phyloP scores from a whole-genome alignment of 805 yeast genomes.

The Wickerhamiella sergipiensis region DNA sequence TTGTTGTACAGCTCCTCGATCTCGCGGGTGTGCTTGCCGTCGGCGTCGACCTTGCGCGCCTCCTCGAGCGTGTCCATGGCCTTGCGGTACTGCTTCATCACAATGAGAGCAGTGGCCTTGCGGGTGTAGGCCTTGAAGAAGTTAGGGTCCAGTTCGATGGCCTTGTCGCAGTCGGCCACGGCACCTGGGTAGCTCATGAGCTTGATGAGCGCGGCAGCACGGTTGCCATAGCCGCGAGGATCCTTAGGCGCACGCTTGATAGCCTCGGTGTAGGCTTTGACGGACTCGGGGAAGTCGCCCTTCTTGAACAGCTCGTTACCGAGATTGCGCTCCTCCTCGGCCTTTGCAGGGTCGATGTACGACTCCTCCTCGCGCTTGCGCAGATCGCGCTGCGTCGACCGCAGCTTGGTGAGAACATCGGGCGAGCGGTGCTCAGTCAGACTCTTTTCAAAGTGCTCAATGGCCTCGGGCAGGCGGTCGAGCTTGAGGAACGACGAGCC shows the following conservation, averaged over 20 bases:
- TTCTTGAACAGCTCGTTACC: conserved; percentile 84
- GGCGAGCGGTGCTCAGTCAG: conserved; percentile 96
- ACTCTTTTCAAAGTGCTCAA: conserved; percentile 71
- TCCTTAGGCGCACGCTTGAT: conserved; percentile 93
- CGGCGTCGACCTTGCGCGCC: conserved; percentile 66
- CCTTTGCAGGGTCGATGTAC: conserved; percentile 79
- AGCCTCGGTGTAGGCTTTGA: conserved; percentile 89
- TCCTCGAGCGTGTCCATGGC: conserved; percentile 68
- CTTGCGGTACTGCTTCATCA: conserved; percentile 72
- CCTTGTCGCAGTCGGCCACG: conserved; percentile 78
- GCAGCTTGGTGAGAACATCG: conserved; percentile 74
- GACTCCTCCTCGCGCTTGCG: conserved; percentile 64
- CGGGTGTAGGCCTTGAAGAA: conserved; percentile 93
- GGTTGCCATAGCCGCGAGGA: conserved; percentile 91
- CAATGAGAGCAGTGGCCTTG: conserved; percentile 88
- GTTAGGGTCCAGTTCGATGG: conserved; percentile 74
- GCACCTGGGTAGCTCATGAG: conserved; percentile 97
- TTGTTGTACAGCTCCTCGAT: conserved; percentile 70
- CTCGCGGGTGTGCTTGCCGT: conserved; percentile 48
- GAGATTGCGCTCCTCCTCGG: conserved; percentile 85
- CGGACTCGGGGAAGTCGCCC: conserved; percentile 95
- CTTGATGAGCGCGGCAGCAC: conserved; percentile 94
- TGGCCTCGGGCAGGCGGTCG: conserved; percentile 60
- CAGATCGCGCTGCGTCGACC: conserved; percentile 74
- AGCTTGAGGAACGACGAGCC: conserved; percentile 72